These are phyloP conservation scores for Nannochloris sp. DNA, from an alignment of 139 green algal genomes.

Conservation along the genomic window DNA sequence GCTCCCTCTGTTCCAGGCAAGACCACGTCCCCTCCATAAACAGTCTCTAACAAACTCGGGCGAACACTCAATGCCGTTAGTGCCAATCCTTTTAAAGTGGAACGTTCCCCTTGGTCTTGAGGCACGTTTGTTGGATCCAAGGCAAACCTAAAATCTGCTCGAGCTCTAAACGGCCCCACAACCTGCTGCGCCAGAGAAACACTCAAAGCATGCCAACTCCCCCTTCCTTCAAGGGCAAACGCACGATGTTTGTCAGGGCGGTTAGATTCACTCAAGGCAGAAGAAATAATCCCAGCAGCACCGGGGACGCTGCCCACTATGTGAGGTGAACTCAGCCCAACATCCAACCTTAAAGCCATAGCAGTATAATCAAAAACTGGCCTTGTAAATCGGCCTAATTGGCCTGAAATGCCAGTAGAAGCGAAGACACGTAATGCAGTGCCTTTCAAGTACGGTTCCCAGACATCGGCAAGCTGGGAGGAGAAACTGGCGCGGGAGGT, in stretches of 20 bases:
- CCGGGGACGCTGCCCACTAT: slow-evolving; percentile 16
- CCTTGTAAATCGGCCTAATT: slow-evolving; percentile 41
- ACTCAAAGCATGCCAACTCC: slow-evolving; percentile 61
- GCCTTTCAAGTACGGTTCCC: slow-evolving; percentile 42
- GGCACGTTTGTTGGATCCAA: slow-evolving; percentile 36
- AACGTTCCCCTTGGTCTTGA: slow-evolving; percentile 23
- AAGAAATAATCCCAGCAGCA: not conserved
- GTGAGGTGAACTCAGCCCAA: slow-evolving; percentile 45
- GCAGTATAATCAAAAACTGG: slow-evolving; percentile 43
- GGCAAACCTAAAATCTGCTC: slow-evolving; percentile 54
- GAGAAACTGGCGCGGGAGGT: slow-evolving; percentile 8
- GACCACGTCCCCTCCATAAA: slow-evolving; percentile 45
- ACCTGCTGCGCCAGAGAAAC: slow-evolving; percentile 64
- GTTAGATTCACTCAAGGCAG: not conserved
- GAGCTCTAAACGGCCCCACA: slow-evolving; percentile 53
- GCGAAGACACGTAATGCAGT: slow-evolving; percentile 48
- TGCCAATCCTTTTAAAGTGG: slow-evolving; percentile 27
- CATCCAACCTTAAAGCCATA: slow-evolving; percentile 27
- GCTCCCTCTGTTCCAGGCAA: slow-evolving; percentile 48
- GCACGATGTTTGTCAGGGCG: slow-evolving; percentile 33
- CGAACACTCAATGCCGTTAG: slow-evolving; percentile 35
- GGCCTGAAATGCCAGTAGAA: slow-evolving; percentile 26
- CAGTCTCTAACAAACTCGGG: slow-evolving; percentile 46
- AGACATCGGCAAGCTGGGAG: slow-evolving; percentile 24
- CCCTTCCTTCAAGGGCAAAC: slow-evolving; percentile 54